Conservation (phyloP, 2,329 filamentous ascomycete genomes). For the Didymella pinodella region DNA sequence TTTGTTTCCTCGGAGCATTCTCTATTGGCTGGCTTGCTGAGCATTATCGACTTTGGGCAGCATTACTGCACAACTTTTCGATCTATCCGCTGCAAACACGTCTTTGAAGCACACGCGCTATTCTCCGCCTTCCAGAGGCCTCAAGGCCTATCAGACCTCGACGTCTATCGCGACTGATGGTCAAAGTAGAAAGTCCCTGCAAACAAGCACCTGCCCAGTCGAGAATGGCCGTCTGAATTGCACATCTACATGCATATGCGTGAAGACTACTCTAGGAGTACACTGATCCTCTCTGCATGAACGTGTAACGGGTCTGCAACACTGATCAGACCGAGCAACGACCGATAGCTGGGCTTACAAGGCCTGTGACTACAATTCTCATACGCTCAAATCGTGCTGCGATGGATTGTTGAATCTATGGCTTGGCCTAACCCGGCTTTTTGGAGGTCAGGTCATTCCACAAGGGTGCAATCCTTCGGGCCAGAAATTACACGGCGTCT, state of each 20-base stretch:
- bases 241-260: not conserved
- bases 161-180: constrained; percentile 15
- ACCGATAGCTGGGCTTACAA: not conserved
- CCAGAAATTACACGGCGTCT: not conserved
- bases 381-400: not conserved
- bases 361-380: not conserved
- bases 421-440: not conserved
- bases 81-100: constrained; percentile 5
- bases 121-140: constrained; percentile 4
- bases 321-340: not conserved
- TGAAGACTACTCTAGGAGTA: not conserved
- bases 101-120: constrained; percentile 3
- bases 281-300: constrained; percentile 4
- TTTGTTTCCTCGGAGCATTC: constrained; percentile 8
- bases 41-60: constrained; percentile 9
- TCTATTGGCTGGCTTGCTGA: not conserved
- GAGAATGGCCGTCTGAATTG: not conserved
- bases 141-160: constrained; percentile 4
- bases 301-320: constrained; percentile 15
- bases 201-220: not conserved
- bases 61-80: not conserved
- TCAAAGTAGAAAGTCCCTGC: not conserved
- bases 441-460: constrained; percentile 2
- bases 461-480: not conserved
- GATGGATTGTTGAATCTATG: not conserved